phyloP scores from a whole-genome alignment of 1,139 yeast genomes.

The Schwanniomyces etchellsii region DNA sequence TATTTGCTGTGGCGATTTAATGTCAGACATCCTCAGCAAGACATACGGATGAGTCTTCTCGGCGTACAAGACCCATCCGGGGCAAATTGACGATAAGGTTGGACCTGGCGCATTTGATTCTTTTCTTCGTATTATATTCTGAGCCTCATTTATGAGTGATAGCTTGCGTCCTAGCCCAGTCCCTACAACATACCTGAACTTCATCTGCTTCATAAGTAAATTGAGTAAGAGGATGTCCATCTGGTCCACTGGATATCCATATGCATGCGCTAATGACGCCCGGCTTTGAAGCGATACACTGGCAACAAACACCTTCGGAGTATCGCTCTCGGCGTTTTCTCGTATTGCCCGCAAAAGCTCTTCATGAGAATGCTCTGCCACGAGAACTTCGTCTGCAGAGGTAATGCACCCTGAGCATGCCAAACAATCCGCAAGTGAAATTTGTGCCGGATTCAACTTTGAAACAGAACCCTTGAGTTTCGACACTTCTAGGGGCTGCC shows the following conservation, averaged over 20 bases:
- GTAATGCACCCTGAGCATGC: constrained; percentile 98
- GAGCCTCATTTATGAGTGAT: constrained; percentile 56
- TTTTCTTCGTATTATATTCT: constrained; percentile 35
- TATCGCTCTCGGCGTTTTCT: constrained; percentile 14
- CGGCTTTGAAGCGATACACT: constrained; percentile 86
- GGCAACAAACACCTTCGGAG: constrained; percentile 50
- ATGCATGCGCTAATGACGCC: constrained; percentile 74
- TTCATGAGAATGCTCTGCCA: constrained; percentile 84
- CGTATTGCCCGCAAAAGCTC: constrained; percentile 62
- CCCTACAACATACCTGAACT: constrained; percentile 75
- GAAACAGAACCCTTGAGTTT: constrained; percentile 46
- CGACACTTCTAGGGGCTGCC: constrained; percentile 66
- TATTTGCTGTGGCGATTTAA: constrained; percentile 90
- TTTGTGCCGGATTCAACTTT: constrained; percentile 73
- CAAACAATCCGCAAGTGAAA: constrained; percentile 84
- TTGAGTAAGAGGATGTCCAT: constrained; percentile 59
- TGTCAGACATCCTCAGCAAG: constrained; percentile 53
- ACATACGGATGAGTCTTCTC: constrained; percentile 92
- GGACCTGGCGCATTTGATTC: constrained; percentile 29
- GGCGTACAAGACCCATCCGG: constrained; percentile 95
- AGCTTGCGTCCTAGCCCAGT: constrained; percentile 76
- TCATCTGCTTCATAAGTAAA: constrained; percentile 55
- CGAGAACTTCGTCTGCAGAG: constrained; percentile 88
- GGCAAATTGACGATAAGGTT: constrained; percentile 66
- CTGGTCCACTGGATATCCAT: constrained; percentile 42